These are phyloP conservation scores for Fusarium euwallaceae DNA, from an alignment of 2,329 filamentous ascomycete genomes.

Conservation along the genomic window DNA sequence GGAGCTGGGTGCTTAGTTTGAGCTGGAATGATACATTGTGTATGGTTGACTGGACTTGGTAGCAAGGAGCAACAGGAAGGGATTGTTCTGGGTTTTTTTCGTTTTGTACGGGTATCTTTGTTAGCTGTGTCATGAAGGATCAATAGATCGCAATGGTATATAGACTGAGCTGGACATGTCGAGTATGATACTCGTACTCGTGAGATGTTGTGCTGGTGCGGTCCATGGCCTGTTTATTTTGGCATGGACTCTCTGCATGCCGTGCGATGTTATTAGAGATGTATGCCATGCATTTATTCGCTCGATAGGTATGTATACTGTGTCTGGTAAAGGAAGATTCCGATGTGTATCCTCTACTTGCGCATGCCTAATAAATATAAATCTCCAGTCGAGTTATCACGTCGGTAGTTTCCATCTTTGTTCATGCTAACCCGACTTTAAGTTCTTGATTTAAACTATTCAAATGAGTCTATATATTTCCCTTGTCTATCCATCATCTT, in stretches of 20 bases:
- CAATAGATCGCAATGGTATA: constrained; percentile 18
- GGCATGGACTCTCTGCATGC: not conserved
- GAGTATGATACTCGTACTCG: not conserved
- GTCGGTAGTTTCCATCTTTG: not conserved
- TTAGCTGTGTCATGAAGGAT: not conserved
- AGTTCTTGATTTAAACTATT: not conserved
- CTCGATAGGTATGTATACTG: not conserved
- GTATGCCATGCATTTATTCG: not conserved
- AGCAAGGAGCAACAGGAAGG: not conserved
- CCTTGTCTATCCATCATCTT: not conserved
- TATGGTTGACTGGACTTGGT: not conserved
- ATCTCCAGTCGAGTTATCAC: not conserved
- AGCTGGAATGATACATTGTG: not conserved
- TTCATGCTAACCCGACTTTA: too few species aligned
- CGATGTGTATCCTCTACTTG: not conserved
- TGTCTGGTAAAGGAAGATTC: not conserved
- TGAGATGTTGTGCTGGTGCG: not conserved
- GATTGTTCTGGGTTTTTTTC: not conserved
- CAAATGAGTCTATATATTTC: not conserved
- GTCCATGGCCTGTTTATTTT: not conserved
- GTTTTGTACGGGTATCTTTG: not conserved
- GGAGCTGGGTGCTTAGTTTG: constrained; percentile 47
- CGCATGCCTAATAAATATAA: not conserved
- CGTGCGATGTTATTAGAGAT: too few species aligned
- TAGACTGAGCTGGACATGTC: not conserved